Evolutionary conservation across 1,139 yeast genomes (phyloP).

Genomic region (Suhomyces maxii): DNA sequence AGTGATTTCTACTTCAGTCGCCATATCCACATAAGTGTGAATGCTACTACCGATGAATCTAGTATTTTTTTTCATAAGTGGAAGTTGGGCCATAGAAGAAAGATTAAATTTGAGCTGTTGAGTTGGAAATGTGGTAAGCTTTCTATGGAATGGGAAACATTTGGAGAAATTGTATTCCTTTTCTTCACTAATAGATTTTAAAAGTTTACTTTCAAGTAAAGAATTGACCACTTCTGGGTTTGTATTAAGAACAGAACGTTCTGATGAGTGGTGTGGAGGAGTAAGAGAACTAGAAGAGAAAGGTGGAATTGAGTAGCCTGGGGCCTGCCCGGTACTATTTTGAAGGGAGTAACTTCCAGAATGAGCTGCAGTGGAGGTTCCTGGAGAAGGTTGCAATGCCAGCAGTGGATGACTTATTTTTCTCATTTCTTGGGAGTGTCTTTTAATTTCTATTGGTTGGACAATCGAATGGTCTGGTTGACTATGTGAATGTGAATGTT

Average conservation of each 20-base stretch:
- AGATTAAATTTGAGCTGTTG: constrained; percentile 54
- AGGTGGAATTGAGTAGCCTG: neutral
- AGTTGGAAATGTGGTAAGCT: constrained; percentile 62
- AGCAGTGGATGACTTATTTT: neutral
- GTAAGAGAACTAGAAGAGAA: constrained; percentile 2
- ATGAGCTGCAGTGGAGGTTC: neutral
- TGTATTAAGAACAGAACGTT: constrained; percentile 5
- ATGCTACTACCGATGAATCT: constrained; percentile 61
- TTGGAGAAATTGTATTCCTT: constrained; percentile 69
- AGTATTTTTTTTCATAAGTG: constrained; percentile 42
- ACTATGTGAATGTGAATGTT: too few relatives aligned
- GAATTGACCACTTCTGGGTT: constrained; percentile 4
- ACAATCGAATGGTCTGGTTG: constrained; percentile 6
- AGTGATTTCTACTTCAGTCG: constrained; percentile 49
- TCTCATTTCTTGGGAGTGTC: constrained; percentile 8
- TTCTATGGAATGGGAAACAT: constrained; percentile 82
- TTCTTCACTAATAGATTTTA: constrained; percentile 35
- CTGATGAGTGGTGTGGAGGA: constrained; percentile 6
- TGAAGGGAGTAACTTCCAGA: neutral
- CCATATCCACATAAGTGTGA: constrained; percentile 40
- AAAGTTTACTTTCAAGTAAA: constrained; percentile 22
- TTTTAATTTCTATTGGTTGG: constrained; percentile 13
- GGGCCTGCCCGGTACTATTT: neutral
- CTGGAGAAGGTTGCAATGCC: constrained; percentile 1
- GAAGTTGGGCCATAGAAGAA: constrained; percentile 24